Evolutionary conservation across 2,329 filamentous ascomycete genomes (phyloP).

Genomic region (Cladorrhinum sp.): DNA sequence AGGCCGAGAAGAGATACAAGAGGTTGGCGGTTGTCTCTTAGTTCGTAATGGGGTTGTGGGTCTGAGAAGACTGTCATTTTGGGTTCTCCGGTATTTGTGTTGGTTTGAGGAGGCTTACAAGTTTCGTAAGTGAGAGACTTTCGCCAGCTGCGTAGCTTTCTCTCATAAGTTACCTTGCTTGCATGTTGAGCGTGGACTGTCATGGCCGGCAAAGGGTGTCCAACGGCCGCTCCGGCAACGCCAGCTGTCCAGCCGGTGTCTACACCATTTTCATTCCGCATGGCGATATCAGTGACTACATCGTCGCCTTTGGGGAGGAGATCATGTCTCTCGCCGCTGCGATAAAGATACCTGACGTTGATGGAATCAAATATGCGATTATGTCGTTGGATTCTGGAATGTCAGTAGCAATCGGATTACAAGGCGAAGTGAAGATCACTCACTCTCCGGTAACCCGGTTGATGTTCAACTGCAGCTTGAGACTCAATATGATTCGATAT

Average conservation of each 20-base stretch:
- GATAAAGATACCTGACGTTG: constrained; percentile 25
- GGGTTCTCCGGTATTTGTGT: neutral
- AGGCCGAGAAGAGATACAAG: constrained; percentile 5
- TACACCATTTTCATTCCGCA: constrained; percentile 21
- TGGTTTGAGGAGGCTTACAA: constrained; percentile 2
- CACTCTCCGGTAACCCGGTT: constrained; percentile 21
- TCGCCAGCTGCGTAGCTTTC: constrained; percentile 27
- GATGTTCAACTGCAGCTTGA: constrained; percentile 26
- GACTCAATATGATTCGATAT: constrained; percentile 25
- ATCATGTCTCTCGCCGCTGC: constrained; percentile 23
- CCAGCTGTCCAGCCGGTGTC: constrained; percentile 17
- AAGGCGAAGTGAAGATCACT: neutral
- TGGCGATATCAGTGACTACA: constrained; percentile 18
- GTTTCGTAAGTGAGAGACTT: constrained; percentile 25
- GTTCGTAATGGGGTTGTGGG: constrained; percentile 1
- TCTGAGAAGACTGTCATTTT: neutral
- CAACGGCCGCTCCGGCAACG: constrained; percentile 11
- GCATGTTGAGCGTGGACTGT: constrained; percentile 26
- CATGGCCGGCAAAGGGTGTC: constrained; percentile 17
- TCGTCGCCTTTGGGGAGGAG: constrained; percentile 23
- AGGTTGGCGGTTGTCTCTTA: neutral
- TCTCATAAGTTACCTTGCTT: constrained; percentile 27
- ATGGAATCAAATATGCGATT: constrained; percentile 28
- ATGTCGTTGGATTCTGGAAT: constrained; percentile 20
- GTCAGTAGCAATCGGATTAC: neutral